phyloP scores from a whole-genome alignment of 352 stramenopile species.

The Phytopythium litorale region DNA sequence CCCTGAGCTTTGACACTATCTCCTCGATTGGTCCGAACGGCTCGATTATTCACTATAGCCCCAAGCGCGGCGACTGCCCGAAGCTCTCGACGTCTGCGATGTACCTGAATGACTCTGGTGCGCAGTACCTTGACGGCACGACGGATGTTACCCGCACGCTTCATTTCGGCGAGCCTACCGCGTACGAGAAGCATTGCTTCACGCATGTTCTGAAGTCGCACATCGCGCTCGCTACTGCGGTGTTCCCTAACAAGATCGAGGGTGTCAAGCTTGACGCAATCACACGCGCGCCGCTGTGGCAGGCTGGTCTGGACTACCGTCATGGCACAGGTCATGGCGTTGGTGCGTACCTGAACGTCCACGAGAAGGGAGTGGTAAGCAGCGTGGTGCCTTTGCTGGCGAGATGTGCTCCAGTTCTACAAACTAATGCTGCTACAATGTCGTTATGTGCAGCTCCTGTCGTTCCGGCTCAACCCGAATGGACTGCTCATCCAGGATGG shows the following conservation, averaged over 20 bases:
- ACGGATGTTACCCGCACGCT: conserved; percentile 99
- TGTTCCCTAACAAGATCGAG: conserved; percentile 90
- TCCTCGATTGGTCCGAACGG: conserved; percentile 95
- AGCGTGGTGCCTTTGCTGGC: not conserved
- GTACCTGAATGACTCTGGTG: conserved; percentile 98
- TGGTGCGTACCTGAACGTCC: conserved; percentile 95
- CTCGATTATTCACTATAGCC: conserved; percentile 95
- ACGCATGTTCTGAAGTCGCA: conserved; percentile 97
- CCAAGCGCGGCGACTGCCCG: conserved; percentile 73
- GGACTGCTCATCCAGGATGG: conserved; percentile 84
- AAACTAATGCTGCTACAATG: not conserved
- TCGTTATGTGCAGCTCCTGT: conserved; percentile 44
- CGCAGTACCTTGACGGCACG: conserved; percentile 98
- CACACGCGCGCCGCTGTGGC: conserved; percentile 94
- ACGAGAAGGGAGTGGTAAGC: conserved; percentile 90
- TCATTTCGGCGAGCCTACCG: conserved; percentile 93
- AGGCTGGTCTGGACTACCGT: conserved; percentile 94
- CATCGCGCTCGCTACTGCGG: conserved; percentile 90
- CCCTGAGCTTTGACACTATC: conserved; percentile 98
- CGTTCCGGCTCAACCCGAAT: conserved; percentile 82
- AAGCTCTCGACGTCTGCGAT: conserved; percentile 91
- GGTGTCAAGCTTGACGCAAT: conserved; percentile 96
- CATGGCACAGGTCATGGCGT: conserved; percentile 98
- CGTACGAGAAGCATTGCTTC: conserved; percentile 94
- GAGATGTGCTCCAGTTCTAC: not conserved